Evolutionary conservation across 106 monocot genomes (phyloP).

Genomic region (Dactylorhiza incarnata): DNA sequence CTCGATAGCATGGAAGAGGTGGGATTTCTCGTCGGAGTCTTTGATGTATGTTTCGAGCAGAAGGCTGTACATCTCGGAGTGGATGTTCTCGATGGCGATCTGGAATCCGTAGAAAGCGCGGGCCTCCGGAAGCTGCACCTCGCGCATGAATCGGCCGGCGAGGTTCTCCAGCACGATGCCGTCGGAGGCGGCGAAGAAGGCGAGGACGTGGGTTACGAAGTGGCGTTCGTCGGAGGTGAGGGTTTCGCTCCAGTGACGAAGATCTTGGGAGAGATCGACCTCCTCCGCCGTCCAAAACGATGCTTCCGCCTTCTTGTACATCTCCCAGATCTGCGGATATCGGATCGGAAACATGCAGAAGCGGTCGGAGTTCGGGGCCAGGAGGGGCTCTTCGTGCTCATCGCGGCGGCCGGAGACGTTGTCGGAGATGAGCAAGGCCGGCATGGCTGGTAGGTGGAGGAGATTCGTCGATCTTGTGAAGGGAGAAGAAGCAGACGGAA

Average conservation of each 20-base stretch:
- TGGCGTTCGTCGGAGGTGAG: constrained; percentile 73
- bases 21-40: constrained; percentile 38
- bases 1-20: constrained; percentile 54
- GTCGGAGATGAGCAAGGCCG: not conserved
- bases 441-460: not conserved
- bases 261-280: constrained; percentile 74
- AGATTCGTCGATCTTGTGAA: no score
- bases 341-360: constrained; percentile 94
- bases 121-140: constrained; percentile 50
- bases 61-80: constrained; percentile 66
- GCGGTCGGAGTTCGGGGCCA: constrained; percentile 55
- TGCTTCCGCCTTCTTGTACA: constrained; percentile 94
- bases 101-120: constrained; percentile 73
- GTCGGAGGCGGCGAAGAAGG: constrained; percentile 87
- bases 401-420: not conserved
- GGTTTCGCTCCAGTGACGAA: constrained; percentile 49
- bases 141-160: constrained; percentile 53
- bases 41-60: constrained; percentile 65
- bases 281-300: constrained; percentile 99
- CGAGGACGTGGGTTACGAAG: constrained; percentile 88
- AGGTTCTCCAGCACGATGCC: constrained; percentile 91
- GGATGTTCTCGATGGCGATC: constrained; percentile 80
- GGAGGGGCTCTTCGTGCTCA: constrained; percentile 48
- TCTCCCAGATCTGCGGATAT: constrained; percentile 83
- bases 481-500: no score